Base-by-base conservation (phyloP, 2,329 filamentous ascomycete species). In the Fusarium austroafricanum region DNA sequence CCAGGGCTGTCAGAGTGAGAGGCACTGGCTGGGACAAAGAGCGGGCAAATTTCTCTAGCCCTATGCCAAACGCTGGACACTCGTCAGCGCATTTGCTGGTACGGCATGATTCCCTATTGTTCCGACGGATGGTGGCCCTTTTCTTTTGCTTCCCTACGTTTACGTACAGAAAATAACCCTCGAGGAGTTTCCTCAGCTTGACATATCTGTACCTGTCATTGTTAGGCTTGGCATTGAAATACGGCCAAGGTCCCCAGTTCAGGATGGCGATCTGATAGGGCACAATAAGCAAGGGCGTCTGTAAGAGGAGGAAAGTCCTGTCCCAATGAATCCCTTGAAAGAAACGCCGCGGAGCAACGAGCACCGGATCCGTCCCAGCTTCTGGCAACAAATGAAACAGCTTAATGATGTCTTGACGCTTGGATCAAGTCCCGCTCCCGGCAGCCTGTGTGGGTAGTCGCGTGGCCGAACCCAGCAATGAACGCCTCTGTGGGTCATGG, bases 221-320 rank as follows among this genome's bases (percentile, higher is more conserved):
- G 55, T 35, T 47, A 69, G 50, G 43, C 65, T 69, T 68, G 55
- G 56, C 55, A 53, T 47, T 56, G 21, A 54, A 58, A 54, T 55
- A 26, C 18, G 31, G 49, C 44, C 61, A 57, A 50, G 33, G 56
- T 57, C 62, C 61, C 61, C 45, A 44, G 43, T 35, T 69, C 39
- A 51, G 49, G 38, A 54, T 67, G 71, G 35, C 70, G 65, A 71
- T 73, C 66, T 72, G 66, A 71, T 72, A 72, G 68, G 69, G 61
- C 51, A 52, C 56, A 56, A 33, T 64, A 43, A 38, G 53, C 58
- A 56, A 70, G 71, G 59, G 55, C 56, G 37, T 42, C 56, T 10
- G 28, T 35, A 31, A 43, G 40, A 65, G 47, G 51, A 61, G 57
- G 42, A 40, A 42, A 56, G 40, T 47, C 55, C 63, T 53, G 52